Percentiles rank a stretch among this genome's conserved stretches.
Conservation (phyloP, 345 rosid genomes). For the Gossypium anomalum region DNA sequence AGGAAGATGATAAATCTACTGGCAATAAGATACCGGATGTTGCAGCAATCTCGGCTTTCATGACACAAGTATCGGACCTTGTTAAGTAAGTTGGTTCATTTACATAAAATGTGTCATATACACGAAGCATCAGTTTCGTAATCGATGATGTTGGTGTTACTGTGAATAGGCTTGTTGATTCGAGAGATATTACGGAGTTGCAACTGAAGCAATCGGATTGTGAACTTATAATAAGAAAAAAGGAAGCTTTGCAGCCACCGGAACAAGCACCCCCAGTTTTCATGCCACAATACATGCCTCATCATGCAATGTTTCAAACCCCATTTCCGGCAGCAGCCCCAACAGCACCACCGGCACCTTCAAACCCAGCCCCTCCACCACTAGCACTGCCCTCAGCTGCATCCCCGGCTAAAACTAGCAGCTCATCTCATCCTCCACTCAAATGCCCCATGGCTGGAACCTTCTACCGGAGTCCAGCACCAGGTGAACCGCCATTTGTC, state of each 20-base stretch:
- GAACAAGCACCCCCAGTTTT: constrained; percentile 32
- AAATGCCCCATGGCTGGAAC: constrained; percentile 98
- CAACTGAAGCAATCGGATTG: constrained; percentile 80
- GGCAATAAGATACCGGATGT: constrained; percentile 45
- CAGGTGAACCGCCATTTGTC: constrained; percentile 89
- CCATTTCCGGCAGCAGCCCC: constrained; percentile 32
- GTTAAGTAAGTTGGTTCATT: constrained; percentile 63
- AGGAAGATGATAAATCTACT: constrained; percentile 35
- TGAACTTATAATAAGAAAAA: constrained; percentile 77
- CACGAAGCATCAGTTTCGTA: background rate
- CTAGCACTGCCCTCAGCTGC: constrained; percentile 30
- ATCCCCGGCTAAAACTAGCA: constrained; percentile 37
- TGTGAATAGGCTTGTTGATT: constrained; percentile 79
- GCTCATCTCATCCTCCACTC: constrained; percentile 57
- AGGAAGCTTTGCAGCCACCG: constrained; percentile 72
- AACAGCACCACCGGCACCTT: constrained; percentile 33
- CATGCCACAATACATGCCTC: constrained; percentile 44
- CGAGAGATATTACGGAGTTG: constrained; percentile 78
- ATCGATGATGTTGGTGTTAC: background rate
- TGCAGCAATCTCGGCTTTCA: constrained; percentile 56
- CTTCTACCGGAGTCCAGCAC: constrained; percentile 75
- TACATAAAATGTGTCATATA: background rate
- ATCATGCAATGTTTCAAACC: constrained; percentile 38
- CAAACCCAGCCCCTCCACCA: constrained; percentile 29
- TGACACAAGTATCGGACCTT: constrained; percentile 79